phyloP scores from a whole-genome alignment of 306 rosid species.

The Oxytropis ochrocephala region DNA sequence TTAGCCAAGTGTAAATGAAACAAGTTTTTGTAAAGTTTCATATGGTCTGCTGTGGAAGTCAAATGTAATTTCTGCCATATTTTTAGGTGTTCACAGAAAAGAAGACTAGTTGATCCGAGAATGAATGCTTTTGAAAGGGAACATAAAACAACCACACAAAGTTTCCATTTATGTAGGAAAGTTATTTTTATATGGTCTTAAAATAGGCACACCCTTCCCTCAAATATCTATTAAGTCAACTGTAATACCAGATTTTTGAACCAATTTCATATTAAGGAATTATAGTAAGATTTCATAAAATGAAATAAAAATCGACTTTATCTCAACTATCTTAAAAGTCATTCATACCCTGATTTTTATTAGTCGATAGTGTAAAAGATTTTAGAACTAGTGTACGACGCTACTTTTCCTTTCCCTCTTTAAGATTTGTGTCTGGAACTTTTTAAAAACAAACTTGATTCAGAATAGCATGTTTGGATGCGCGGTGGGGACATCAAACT shows the following conservation, averaged over 20 bases:
- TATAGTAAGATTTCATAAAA: background rate
- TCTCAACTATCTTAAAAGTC: too few relatives aligned
- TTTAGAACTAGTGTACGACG: too few relatives aligned
- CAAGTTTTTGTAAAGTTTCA: background rate
- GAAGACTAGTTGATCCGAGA: constrained; percentile 16
- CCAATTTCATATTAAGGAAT: too few relatives aligned
- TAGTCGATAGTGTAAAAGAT: too few relatives aligned
- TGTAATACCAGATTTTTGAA: too few relatives aligned
- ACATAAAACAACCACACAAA: background rate
- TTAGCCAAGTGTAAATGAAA: background rate
- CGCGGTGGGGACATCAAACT: too few relatives aligned
- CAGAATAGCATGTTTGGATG: too few relatives aligned
- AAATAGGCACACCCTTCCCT: background rate
- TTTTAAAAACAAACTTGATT: too few relatives aligned
- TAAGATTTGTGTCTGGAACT: too few relatives aligned
- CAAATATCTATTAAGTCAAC: background rate
- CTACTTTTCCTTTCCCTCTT: too few relatives aligned
- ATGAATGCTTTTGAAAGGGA: constrained; percentile 17
- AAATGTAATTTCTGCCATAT: background rate
- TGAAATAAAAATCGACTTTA: too few relatives aligned
- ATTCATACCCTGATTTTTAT: too few relatives aligned
- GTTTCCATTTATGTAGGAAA: background rate
- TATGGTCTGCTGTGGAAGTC: background rate
- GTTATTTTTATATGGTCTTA: background rate
- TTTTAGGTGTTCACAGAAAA: background rate